A percentile compares a stretch with the other conserved stretches of the same genome.
Conservation (phyloP, 441 rosid species). For the Theobroma grandiflorum region DNA sequence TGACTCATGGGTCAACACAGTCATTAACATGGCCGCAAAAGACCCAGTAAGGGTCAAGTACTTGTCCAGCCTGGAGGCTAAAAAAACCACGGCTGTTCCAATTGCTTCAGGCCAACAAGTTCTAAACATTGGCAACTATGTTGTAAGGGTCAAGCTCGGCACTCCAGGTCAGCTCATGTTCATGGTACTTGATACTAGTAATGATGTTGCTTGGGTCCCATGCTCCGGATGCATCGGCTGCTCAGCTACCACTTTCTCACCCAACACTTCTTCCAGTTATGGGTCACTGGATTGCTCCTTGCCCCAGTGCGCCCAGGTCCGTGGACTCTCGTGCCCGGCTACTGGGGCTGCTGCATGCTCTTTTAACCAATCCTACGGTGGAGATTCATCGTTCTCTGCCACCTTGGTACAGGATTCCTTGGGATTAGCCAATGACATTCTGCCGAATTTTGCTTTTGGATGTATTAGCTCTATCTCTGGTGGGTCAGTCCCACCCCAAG, state of each 20-base stretch:
- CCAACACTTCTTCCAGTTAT: slow-evolving; percentile 63
- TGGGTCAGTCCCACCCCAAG: slow-evolving; percentile 79
- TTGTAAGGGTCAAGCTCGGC: slow-evolving; percentile 75
- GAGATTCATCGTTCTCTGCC: slow-evolving; percentile 82
- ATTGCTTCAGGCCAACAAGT: slow-evolving; percentile 57
- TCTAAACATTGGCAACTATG: slow-evolving; percentile 45
- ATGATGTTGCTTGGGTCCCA: slow-evolving; percentile 85
- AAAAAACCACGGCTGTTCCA: slow-evolving; percentile 53
- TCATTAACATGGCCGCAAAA: slow-evolving; percentile 62
- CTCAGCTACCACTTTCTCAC: slow-evolving; percentile 56
- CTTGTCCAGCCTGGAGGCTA: slow-evolving; percentile 45
- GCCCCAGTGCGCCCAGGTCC: slow-evolving; percentile 68
- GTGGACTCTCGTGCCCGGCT: slow-evolving; percentile 73
- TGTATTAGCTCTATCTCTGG: slow-evolving; percentile 66
- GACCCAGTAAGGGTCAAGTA: slow-evolving; percentile 59
- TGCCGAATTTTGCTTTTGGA: slow-evolving; percentile 70
- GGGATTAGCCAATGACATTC: slow-evolving; percentile 49
- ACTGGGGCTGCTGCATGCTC: slow-evolving; percentile 55
- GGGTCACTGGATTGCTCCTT: slow-evolving; percentile 67
- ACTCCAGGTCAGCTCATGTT: slow-evolving; percentile 82
- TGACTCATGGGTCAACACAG: slow-evolving; percentile 49
- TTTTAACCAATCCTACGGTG: slow-evolving; percentile 91
- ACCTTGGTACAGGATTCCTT: slow-evolving; percentile 68
- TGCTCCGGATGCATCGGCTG: slow-evolving; percentile 80
- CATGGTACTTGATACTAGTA: slow-evolving; percentile 89